A percentile compares a stretch with the other conserved stretches of the same genome.
phyloP scores from a whole-genome alignment of 345 rosid species.

The Diplotaxis tenuifolia region DNA sequence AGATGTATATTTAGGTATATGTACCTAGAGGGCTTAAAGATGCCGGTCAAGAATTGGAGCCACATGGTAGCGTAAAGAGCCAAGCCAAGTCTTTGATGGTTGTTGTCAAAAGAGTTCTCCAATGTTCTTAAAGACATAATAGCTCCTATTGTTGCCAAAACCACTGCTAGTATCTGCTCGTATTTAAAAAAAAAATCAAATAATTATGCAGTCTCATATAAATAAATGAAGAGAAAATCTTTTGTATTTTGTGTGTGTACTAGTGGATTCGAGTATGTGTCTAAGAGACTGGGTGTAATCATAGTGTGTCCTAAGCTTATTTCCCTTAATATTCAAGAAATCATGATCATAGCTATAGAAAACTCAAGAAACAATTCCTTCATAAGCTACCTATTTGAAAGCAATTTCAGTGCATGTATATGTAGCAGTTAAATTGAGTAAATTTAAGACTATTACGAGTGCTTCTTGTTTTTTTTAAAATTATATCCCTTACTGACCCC shows the following conservation, averaged over 20 bases:
- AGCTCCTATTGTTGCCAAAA: conserved; percentile 72
- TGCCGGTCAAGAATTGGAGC: conserved; percentile 66
- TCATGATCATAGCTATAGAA: conserved; percentile 32
- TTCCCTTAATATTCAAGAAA: conserved; percentile 37
- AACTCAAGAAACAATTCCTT: conserved; percentile 8
- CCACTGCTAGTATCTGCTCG: conserved; percentile 54
- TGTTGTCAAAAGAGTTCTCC: conserved; percentile 66
- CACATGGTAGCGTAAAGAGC: conserved; percentile 66
- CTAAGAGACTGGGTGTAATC: conserved; percentile 14
- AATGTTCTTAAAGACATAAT: conserved; percentile 69
- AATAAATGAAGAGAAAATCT: not conserved
- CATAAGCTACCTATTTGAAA: conserved; percentile 24
- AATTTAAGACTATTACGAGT: conserved; percentile 24
- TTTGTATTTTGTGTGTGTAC: not conserved
- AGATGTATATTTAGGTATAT: not conserved
- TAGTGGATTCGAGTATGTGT: not conserved
- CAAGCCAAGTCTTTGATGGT: conserved; percentile 77
- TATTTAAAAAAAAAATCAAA: not conserved
- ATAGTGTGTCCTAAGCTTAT: conserved; percentile 12
- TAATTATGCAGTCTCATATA: not conserved
- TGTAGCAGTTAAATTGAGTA: conserved; percentile 26
- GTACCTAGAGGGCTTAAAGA: conserved; percentile 67
- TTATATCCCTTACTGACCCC: not conserved
- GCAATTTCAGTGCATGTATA: conserved; percentile 17
- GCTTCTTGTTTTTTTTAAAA: conserved; percentile 4